Evolutionary conservation across 164 flowering plant genomes (phyloP), one percentile per base, ranked within the genome.

Genomic region (Berberis thunbergii): DNA sequence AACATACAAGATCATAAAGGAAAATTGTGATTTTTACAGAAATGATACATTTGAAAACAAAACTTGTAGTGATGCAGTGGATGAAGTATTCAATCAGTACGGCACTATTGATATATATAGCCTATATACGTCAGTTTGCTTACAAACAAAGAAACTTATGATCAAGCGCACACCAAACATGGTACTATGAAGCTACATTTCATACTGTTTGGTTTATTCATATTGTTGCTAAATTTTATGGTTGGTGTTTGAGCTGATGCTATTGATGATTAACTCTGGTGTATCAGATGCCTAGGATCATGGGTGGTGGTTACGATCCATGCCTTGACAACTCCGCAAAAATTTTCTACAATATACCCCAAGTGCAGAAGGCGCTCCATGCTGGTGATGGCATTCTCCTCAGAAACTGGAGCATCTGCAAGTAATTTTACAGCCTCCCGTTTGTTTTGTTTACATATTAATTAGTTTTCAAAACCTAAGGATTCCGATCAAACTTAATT

Each of bases 301-400:
- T 88, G 82, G 89, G 89, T 53, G 97, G 13, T 2, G 39, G 97
- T 7, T 88, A 82, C 61, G 97, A 93, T 61, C 97, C 97, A 4
- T 93, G 98, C 70, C 73, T 88, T 2, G 97, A 93, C 60, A 66
- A 75, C 4, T 83, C 88, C 56, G 88, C 97, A 2, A 73, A 69
- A 63, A 46, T 68, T 42, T 93, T 76, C 79, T 93, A 90, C 76
- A 90, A 86, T 73, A 80, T 83, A 67, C 69, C 67, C 7, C 95
- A 93, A 61, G 95, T 93, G 58, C 98, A 93, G 64, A 84, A 78
- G 74, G 92, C 97, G 9, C 91, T 93, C 48, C 97, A 93, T 74
- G 98, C 78, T 11, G 78, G 83, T 71, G 81, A 85, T 74, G 96
- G 90, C 59, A 26, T 45, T 39, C 65, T 57, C 2, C 74, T 80